phyloP scores from a whole-genome alignment of 2,329 filamentous ascomycete species.

The Fusarium duplospermum region DNA sequence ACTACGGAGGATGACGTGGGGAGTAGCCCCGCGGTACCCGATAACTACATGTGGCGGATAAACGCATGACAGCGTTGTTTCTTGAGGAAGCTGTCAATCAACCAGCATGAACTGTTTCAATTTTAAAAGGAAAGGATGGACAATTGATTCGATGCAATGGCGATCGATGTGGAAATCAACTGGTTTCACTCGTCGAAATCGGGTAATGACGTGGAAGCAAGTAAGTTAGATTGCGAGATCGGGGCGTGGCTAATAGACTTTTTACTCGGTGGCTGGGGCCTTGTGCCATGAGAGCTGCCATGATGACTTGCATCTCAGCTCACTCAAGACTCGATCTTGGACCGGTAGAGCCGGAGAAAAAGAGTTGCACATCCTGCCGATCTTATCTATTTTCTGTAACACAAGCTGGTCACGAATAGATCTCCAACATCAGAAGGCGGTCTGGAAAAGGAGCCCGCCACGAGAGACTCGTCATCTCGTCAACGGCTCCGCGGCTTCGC shows the following conservation, averaged over 20 bases:
- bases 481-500: constrained; percentile 3
- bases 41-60: constrained; percentile 34
- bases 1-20: constrained; percentile 45
- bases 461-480: constrained; percentile 1
- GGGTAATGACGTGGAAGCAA: background rate
- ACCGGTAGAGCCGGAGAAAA: background rate
- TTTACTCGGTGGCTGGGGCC: constrained; percentile 30
- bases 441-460: background rate
- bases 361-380: constrained; percentile 5
- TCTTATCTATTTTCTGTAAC: background rate
- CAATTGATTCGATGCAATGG: background rate
- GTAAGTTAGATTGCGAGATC: background rate
- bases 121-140: background rate
- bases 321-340: constrained; percentile 5
- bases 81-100: background rate
- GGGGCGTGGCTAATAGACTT: background rate
- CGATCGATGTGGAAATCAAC: background rate
- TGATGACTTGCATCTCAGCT: constrained; percentile 25
- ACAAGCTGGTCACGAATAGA: background rate
- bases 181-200: background rate
- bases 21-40: constrained; percentile 33
- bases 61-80: constrained; percentile 2
- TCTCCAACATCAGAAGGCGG: background rate
- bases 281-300: constrained; percentile 19
- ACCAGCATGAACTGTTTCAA: background rate